Percentiles rank a stretch among this genome's conserved stretches.
Conservation (phyloP, 306 rosid genomes). For the Prunus dulcis region DNA sequence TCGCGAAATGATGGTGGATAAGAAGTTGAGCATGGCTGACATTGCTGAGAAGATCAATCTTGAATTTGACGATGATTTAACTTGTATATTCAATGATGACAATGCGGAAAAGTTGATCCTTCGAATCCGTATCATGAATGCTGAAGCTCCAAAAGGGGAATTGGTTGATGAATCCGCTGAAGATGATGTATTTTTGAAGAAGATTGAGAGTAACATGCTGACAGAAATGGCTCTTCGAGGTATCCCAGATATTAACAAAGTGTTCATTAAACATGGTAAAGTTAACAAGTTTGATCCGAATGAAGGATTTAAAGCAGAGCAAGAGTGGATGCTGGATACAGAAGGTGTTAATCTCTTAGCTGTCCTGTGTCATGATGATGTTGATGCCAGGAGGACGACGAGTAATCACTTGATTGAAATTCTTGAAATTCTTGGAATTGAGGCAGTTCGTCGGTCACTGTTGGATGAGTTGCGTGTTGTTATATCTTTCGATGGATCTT, state of each 20-base stretch:
- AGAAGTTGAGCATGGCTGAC: constrained; percentile 98
- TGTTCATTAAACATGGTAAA: constrained; percentile 80
- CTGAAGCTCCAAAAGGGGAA: constrained; percentile 92
- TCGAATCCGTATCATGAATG: constrained; percentile 95
- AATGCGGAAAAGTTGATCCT: constrained; percentile 96
- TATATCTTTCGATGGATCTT: constrained; percentile 96
- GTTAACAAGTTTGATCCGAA: constrained; percentile 73
- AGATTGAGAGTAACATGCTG: constrained; percentile 95
- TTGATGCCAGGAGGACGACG: constrained; percentile 84
- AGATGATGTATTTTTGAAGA: constrained; percentile 95
- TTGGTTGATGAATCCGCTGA: constrained; percentile 90
- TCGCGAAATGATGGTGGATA: constrained; percentile 99
- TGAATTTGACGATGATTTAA: constrained; percentile 87
- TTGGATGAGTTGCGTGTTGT: constrained; percentile 92
- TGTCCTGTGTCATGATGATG: constrained; percentile 89
- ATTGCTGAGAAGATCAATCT: constrained; percentile 96
- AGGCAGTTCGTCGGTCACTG: constrained; percentile 89
- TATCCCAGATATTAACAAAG: constrained; percentile 90
- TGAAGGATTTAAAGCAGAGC: constrained; percentile 86
- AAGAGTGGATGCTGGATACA: constrained; percentile 98
- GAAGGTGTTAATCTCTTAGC: constrained; percentile 98
- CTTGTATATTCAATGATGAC: constrained; percentile 95
- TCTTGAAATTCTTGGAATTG: constrained; percentile 97
- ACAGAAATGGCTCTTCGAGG: constrained; percentile 98
- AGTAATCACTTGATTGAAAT: constrained; percentile 98